Base-by-base conservation (phyloP, 2,329 filamentous ascomycete species). In the Aspergillus felis region DNA sequence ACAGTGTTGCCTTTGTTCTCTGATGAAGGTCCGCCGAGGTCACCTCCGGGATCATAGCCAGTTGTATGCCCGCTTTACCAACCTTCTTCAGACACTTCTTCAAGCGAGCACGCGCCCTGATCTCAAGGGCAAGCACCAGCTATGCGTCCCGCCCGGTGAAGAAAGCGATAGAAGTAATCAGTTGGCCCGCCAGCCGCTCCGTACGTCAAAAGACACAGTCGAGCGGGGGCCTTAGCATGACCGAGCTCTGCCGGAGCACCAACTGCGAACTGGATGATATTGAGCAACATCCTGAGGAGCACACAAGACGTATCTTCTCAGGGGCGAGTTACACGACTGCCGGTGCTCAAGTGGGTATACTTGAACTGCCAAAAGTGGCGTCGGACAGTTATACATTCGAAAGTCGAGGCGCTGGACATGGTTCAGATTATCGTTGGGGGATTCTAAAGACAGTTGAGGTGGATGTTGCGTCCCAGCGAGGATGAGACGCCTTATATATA, bases 401-500 rank as follows among this genome's bases (percentile, higher is more conserved):
- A 32, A 22, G 6, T 49, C 44, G 7, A 35, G 35, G 25, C 17
- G 24, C 32, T 25, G 51, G 41, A 54, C 41, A 51, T 28, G 29
- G 47, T 27, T 52, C 50, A 17, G 32, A 50, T 28, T 46, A 46
- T 25, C 10, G 10, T 24, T 32, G 46, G 35, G 59, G 61, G 10
- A 67, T 67, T 12, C 29, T 66, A 29, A 67, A 62, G 49, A 66
- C 61, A 17, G 58, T 67, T 35, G 62, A 65, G 47, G 64, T 67
- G 10, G 62, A 67, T 55, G 53, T 67, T 20, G 62, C 63, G 38
- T 66, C 64, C 6, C 60, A 51, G 6, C 56, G 59, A 17, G 61
- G 53, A 35, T n/a, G 28, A 27, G 27, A 3, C 14, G 3, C 17
- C 12, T 42, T 52, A 27, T 7, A 44, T 44, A 17, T 20, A 24